Conservation (phyloP, 805 yeast genomes). For the Blastobotrys parvus region DNA sequence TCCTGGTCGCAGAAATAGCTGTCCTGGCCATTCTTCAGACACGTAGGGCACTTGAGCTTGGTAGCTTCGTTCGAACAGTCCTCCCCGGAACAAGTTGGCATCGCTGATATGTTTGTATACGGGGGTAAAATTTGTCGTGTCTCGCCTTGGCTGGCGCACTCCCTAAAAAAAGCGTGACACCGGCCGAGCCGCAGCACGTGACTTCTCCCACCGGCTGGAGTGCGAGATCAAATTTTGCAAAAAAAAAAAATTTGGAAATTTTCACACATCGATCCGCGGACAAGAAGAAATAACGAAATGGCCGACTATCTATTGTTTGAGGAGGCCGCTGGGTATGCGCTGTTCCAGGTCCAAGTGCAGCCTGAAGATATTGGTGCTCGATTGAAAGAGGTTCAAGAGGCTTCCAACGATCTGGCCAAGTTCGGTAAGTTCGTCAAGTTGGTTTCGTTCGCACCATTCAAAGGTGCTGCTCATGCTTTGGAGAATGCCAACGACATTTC, state of each 20-base stretch:
- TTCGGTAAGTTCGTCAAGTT: constrained; percentile 90
- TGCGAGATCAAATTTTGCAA: no score
- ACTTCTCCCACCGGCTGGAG: no score
- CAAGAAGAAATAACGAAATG: constrained; percentile 6
- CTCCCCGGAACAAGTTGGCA: constrained; percentile 54
- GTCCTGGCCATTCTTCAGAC: constrained; percentile 61
- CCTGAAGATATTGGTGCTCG: constrained; percentile 92
- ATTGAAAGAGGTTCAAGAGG: constrained; percentile 88
- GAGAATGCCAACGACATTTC: constrained; percentile 97
- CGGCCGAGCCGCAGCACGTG: no score
- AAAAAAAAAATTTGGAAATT: background rate
- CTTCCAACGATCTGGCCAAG: constrained; percentile 73
- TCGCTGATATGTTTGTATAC: background rate
- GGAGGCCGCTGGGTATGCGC: constrained; percentile 97
- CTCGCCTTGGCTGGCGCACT: no score
- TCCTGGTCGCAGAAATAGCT: constrained; percentile 71
- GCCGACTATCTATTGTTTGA: constrained; percentile 92
- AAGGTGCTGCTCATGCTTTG: constrained; percentile 98
- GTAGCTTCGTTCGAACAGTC: constrained; percentile 79
- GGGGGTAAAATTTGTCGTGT: background rate
- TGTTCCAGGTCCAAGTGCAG: constrained; percentile 87
- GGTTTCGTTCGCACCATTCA: constrained; percentile 94
- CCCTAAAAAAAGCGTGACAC: no score
- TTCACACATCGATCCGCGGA: background rate
- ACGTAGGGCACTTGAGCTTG: constrained; percentile 85